These are phyloP conservation scores for Ganoderma lingzhi DNA, from an alignment of 1,284 basidiomycete genomes.

Conservation along the genomic window DNA sequence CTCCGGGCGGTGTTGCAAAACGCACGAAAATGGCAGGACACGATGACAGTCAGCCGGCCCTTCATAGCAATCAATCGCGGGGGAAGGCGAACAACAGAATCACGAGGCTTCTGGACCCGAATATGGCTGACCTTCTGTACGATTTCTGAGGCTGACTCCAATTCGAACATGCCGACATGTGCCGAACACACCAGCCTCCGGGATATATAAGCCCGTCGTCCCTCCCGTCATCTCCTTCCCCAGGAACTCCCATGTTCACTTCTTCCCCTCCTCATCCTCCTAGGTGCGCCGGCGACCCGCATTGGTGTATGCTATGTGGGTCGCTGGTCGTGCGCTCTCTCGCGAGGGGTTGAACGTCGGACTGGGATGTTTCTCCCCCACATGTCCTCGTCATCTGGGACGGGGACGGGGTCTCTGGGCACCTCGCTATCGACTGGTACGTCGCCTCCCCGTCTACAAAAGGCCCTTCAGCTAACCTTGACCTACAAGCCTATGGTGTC, in stretches of 20 bases:
- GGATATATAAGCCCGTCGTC: background rate
- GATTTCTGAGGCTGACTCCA: background rate
- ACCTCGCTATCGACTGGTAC: background rate
- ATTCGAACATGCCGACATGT: background rate
- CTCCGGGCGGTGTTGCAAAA: background rate
- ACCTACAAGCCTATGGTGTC: background rate
- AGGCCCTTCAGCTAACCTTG: background rate
- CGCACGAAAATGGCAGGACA: background rate
- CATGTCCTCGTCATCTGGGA: background rate
- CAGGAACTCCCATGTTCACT: slow-evolving; percentile 20
- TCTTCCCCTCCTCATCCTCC: background rate
- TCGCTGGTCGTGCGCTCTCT: background rate
- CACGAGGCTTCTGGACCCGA: background rate
- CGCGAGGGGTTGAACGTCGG: background rate
- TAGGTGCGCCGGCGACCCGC: background rate
- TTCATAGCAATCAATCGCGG: background rate
- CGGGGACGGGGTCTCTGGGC: background rate
- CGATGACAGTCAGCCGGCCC: background rate
- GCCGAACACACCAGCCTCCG: background rate
- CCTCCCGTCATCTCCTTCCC: slow-evolving; percentile 3
- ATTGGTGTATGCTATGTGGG: background rate
- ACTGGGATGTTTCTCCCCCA: background rate
- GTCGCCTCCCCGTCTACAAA: background rate
- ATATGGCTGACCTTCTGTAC: background rate
- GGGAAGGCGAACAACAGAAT: background rate